These are phyloP conservation scores for Zizania latifolia DNA, from an alignment of 176 grass and related monocot species.

Conservation along the genomic window DNA sequence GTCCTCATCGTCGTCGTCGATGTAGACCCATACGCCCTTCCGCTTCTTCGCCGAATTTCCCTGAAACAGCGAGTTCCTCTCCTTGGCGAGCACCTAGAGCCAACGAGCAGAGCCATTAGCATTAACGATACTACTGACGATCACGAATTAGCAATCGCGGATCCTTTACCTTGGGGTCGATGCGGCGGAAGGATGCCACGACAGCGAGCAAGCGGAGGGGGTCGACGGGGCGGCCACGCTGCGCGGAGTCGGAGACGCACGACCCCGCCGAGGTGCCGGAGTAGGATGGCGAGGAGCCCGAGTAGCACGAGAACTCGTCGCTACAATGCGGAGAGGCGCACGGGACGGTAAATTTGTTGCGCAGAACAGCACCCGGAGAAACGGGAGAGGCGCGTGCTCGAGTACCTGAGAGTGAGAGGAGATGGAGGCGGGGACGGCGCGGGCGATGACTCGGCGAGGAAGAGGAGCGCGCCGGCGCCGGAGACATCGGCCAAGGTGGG, in stretches of 20 bases:
- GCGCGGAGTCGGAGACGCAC: slow-evolving; percentile 41
- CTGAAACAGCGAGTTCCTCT: slow-evolving; percentile 17
- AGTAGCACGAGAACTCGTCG: slow-evolving; percentile 42
- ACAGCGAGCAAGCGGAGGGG: slow-evolving; percentile 44
- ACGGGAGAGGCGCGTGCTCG: not conserved
- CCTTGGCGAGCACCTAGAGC: slow-evolving; percentile 36
- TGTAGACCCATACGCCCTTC: slow-evolving; percentile 48
- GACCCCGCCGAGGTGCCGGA: slow-evolving; percentile 35
- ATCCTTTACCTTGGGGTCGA: slow-evolving; percentile 29
- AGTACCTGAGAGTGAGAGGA: slow-evolving; percentile 26
- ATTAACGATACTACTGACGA: not conserved
- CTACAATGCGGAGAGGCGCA: slow-evolving; percentile 23
- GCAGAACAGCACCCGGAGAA: not conserved
- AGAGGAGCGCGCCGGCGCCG: slow-evolving; percentile 33
- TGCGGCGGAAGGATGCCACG: slow-evolving; percentile 37
- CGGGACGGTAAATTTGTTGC: not conserved
- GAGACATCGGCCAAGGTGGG: slow-evolving; percentile 20
- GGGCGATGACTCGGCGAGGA: slow-evolving; percentile 31
- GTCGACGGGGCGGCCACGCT: slow-evolving; percentile 15
- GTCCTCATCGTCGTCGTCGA: slow-evolving; percentile 2
- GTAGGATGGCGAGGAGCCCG: slow-evolving; percentile 31
- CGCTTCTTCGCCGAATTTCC: slow-evolving; percentile 19
- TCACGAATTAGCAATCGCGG: not conserved
- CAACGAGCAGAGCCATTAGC: slow-evolving; percentile 5
- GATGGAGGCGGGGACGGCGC: not conserved